Evolutionary conservation across 2,329 filamentous ascomycete genomes (phyloP), one percentile per base, ranked within the genome.

Genomic region (Diaporthe eres): DNA sequence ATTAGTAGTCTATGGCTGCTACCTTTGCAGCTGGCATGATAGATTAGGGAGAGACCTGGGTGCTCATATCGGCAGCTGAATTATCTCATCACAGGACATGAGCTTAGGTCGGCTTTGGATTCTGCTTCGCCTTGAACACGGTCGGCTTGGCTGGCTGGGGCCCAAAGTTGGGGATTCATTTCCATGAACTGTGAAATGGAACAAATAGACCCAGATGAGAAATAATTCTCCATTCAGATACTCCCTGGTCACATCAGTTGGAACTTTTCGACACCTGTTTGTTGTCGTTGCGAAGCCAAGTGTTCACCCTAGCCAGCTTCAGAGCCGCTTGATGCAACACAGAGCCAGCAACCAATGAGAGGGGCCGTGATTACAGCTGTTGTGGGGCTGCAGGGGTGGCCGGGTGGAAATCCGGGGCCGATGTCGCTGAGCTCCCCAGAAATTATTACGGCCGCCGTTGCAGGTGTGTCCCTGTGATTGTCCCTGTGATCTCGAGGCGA

Each of bases 401-500:
- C 13, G 2, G 31, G 47, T 53, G 65, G 65, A 42, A 63, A 34
- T 58, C 72, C 74, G 74, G 74, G 55, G 74, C 75, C 75, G 75
- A 77, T 75, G 71, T 77, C 75, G 75, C 75, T 74, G 70, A 71
- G 63, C 39, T 34, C 31, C 60, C 44, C 28, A 60, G 57, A 71
- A 53, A 75, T 71, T 75, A 31, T 71, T 42, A 42, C 28, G 19
- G 39, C 58, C 58, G 13, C 44, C 9, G 34, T 67, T 71, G 71
- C 39, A 73, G 70, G 47, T 71, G 53, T 81, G 79, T 81, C 78
- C 79, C 78, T 81, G 79, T 80, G 79, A 80, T 77, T 78, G 77
- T 81, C 80, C 80, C 80, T 81, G 79, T 81, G 80, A 81, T 79
- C 74, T 80, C 72, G 70, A 78, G 72, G 76, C 67, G 75, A 55